Conservation (phyloP, 257 asterid genomes). For the Forsythia viridissima region DNA sequence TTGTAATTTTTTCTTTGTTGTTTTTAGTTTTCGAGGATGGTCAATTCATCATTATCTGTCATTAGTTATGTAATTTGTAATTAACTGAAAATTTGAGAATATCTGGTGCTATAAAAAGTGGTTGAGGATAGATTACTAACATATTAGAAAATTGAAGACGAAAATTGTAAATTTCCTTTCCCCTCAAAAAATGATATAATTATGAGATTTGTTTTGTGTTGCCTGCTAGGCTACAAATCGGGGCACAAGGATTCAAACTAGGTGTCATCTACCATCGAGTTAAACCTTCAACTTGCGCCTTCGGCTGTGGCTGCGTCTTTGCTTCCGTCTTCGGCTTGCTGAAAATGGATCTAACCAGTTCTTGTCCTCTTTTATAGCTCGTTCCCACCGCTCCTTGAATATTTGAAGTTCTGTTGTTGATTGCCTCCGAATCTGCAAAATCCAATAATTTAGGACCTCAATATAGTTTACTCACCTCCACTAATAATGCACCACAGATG, state of each 20-base stretch:
- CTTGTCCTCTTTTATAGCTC: slow-evolving; percentile 64
- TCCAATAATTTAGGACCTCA: background rate
- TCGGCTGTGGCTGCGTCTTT: slow-evolving; percentile 22
- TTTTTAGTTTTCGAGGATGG: no score
- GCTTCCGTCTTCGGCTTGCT: slow-evolving; percentile 26
- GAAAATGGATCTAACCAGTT: slow-evolving; percentile 78
- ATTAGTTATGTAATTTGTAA: no score
- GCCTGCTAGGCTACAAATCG: slow-evolving; percentile 15
- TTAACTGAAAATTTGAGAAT: no score
- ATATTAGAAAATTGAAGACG: no score
- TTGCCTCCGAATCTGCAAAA: slow-evolving; percentile 65
- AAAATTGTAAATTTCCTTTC: no score
- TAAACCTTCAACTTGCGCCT: slow-evolving; percentile 31
- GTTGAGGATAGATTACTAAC: no score
- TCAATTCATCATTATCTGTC: no score
- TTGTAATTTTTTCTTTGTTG: no score
- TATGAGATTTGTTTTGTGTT: slow-evolving; percentile 16
- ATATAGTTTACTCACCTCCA: slow-evolving; percentile 62
- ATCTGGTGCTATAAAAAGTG: no score
- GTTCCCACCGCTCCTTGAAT: slow-evolving; percentile 81
- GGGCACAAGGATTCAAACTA: slow-evolving; percentile 14
- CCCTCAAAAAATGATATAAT: slow-evolving; percentile 25
- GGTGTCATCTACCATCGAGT: background rate
- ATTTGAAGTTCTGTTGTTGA: slow-evolving; percentile 65
- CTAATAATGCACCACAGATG: background rate